These are phyloP conservation scores for Trypanosoma lewisi DNA, from an alignment of 208 protist genomes.

Conservation along the genomic window DNA sequence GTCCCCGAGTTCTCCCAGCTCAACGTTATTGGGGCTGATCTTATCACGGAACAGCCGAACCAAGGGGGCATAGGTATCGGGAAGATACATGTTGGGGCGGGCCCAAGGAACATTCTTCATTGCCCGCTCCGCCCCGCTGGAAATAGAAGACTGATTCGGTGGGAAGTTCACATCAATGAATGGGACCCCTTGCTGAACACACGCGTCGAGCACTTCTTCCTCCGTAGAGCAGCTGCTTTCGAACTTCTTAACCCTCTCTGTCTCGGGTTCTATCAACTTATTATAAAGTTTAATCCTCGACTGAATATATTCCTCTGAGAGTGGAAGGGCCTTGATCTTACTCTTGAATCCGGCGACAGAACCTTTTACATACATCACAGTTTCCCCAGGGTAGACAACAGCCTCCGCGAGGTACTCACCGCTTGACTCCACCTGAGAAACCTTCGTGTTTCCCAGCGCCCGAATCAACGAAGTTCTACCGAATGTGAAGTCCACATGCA, in stretches of 20 bases:
- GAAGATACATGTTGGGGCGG: constrained; percentile 33
- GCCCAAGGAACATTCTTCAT: constrained; percentile 29
- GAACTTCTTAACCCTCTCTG: constrained; percentile 12
- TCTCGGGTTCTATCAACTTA: constrained; percentile 15
- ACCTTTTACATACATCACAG: constrained; percentile 25
- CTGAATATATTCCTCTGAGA: constrained; percentile 48
- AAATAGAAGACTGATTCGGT: constrained; percentile 27
- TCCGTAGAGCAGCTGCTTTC: constrained; percentile 7
- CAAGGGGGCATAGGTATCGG: background rate
- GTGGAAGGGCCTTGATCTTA: constrained; percentile 46
- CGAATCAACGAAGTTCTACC: constrained; percentile 13
- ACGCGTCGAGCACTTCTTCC: constrained; percentile 18
- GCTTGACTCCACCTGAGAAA: constrained; percentile 5
- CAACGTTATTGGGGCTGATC: constrained; percentile 30
- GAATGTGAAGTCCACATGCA: constrained; percentile 30
- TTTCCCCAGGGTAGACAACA: constrained; percentile 30
- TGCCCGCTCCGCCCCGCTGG: constrained; percentile 2
- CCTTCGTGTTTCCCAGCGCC: constrained; percentile 14
- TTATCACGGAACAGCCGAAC: constrained; percentile 29
- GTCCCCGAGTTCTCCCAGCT: constrained; percentile 49
- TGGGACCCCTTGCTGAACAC: constrained; percentile 18
- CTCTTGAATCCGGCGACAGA: constrained; percentile 18
- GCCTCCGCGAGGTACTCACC: constrained; percentile 16
- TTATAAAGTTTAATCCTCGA: constrained; percentile 1
- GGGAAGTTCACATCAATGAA: constrained; percentile 35